Evolutionary conservation across 148 eudicot genomes (phyloP), one percentile per base, ranked within the genome.

Genomic region (Rhododendron kiyosumense): DNA sequence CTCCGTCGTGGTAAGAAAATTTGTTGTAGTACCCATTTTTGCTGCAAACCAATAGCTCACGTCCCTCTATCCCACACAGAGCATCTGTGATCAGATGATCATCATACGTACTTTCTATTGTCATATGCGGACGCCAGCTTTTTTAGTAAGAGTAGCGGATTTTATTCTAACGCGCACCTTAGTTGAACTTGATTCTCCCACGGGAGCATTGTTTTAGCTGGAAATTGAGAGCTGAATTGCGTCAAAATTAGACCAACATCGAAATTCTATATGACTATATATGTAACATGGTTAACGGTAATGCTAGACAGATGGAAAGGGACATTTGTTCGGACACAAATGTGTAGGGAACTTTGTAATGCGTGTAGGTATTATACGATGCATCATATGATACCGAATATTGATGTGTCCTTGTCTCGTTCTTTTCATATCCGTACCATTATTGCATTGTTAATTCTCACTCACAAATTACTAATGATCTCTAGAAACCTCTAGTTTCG

Each of bases 1-100:
- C 90, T 93, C 79, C 85, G 38, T 87, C 85, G 57, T 1, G 84
- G 95, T 93, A 93, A 86, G 61, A 54, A 18, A 54, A 18, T 54
- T 54, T 54, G 61, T 54, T 1, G 5, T 17, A 15, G 9, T 57
- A 57, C 18, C 63, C 24, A 57, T 57, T 57, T 52, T 57, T 17
- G 63, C 63, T 63, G 76, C 84, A 61, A 63, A 61, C 36, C 14
- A 59, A 20, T 18, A 43, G 34, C 18, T 59, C 54, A 83, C 84
- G 12, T 41, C 84, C 34, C 0, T 41, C 24, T 11, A 20, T 24
- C 38, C 34, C 30, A 59, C 84, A 63, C 61, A 15, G 77, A 6
- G 57, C 76, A 28, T 24, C 54, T 48, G 28, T 26, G 57, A 76
- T 65, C 59, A 38, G 75, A 24, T 41, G 76, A 45, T 49, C 52